Evolutionary conservation across 169 alveolate species (phyloP).

Genomic region (Perkinsus olseni): DNA sequence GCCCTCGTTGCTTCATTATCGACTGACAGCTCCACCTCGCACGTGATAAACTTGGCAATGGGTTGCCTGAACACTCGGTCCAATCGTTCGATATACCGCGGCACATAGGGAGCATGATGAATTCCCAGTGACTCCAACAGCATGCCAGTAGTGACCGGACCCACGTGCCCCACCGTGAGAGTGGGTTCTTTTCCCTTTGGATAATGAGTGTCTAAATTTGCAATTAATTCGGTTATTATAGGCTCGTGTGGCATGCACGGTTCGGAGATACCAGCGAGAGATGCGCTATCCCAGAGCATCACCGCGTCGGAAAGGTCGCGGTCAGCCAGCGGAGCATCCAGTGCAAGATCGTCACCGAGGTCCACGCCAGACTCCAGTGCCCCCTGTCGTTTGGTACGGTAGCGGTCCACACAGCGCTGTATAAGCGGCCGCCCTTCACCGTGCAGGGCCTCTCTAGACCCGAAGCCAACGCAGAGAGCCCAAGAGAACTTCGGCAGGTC

Average conservation of each 20-base stretch:
- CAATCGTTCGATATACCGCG: not conserved
- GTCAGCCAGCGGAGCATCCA: no score
- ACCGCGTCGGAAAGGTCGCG: not conserved
- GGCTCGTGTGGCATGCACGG: not conserved
- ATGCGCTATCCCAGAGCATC: not conserved
- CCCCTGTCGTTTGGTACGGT: no score
- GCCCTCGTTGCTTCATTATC: not conserved
- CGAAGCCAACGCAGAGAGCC: not conserved
- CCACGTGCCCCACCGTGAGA: not conserved
- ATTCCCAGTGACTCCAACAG: not conserved
- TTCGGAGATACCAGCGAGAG: not conserved
- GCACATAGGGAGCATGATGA: not conserved
- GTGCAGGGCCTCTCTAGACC: not conserved
- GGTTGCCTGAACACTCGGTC: not conserved
- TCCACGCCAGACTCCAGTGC: no score
- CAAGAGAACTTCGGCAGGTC: not conserved
- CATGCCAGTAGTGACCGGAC: not conserved
- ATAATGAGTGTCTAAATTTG: not conserved
- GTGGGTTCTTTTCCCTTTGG: not conserved
- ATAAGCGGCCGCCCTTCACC: not conserved
- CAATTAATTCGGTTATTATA: not conserved
- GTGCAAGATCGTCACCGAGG: no score
- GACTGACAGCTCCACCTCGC: not conserved
- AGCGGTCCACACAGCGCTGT: not conserved
- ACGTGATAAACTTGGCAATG: not conserved